Percentiles rank a stretch among this genome's conserved stretches.
phyloP scores from a whole-genome alignment of 164 flowering plant species.

The Platanus orientalis region DNA sequence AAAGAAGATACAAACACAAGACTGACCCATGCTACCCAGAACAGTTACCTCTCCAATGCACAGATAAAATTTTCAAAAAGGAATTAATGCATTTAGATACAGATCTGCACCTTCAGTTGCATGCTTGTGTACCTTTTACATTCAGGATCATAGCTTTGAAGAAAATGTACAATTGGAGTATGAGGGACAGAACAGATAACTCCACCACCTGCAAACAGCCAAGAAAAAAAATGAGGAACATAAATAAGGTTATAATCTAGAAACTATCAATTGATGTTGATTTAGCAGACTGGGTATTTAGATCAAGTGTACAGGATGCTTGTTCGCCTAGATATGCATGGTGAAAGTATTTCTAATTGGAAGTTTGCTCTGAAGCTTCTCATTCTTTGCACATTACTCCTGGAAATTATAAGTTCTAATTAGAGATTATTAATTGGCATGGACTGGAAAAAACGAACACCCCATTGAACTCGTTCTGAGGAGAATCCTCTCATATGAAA shows the following conservation, averaged over 20 bases:
- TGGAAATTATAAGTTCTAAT: slow-evolving; percentile 22
- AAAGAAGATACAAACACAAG: background rate
- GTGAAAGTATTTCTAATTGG: slow-evolving; percentile 7
- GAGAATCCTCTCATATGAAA: too few species aligned
- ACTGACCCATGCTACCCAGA: slow-evolving; percentile 4
- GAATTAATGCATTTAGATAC: background rate
- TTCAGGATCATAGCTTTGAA: background rate
- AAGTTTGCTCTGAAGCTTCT: slow-evolving; percentile 33
- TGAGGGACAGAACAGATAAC: background rate
- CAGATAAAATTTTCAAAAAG: background rate
- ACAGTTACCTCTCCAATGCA: background rate
- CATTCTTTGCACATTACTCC: slow-evolving; percentile 60
- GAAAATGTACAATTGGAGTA: background rate
- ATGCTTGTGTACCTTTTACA: background rate
- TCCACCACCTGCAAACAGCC: background rate
- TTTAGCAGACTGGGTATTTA: background rate
- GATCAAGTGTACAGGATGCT: background rate
- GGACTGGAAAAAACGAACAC: background rate
- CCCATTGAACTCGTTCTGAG: too few species aligned
- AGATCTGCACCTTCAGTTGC: background rate
- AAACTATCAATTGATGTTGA: slow-evolving; percentile 2
- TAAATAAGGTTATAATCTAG: background rate
- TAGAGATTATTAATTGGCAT: background rate
- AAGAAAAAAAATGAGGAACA: background rate
- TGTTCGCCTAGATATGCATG: background rate